A percentile compares a stretch with the other conserved stretches of the same genome.
Evolutionary conservation across 768 basidiomycete species (phyloP).

Genomic region (Strobilomyces dryophilus): DNA sequence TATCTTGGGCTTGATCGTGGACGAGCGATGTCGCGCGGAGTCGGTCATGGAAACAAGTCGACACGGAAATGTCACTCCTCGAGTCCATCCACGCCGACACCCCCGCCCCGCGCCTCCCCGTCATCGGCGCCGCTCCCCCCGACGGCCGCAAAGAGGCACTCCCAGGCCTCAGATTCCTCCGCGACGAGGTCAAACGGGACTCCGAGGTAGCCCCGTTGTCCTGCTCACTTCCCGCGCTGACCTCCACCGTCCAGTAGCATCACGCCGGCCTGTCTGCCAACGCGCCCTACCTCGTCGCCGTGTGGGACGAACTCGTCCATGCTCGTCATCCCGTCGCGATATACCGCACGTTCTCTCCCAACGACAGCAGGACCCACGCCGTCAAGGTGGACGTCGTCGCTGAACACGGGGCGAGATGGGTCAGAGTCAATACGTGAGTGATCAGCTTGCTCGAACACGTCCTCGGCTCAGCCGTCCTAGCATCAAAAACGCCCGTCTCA

Average conservation of each 20-base stretch:
- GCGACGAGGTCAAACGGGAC: conserved; percentile 42
- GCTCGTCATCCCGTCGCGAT: conserved; percentile 59
- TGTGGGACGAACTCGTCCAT: conserved; percentile 74
- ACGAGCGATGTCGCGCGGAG: conserved; percentile 1
- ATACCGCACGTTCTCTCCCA: conserved; percentile 46
- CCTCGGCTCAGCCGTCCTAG: conserved; percentile 35
- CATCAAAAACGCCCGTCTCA: conserved; percentile 69
- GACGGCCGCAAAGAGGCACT: conserved; percentile 13
- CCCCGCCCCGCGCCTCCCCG: conserved; percentile 15
- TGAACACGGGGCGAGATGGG: conserved; percentile 81
- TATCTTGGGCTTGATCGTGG: neutral
- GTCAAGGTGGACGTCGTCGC: conserved; percentile 82
- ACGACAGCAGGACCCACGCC: neutral
- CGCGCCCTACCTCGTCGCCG: conserved; percentile 73
- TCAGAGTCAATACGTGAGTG: conserved; percentile 83
- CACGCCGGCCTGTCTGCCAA: conserved; percentile 33
- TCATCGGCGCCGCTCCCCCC: conserved; percentile 27
- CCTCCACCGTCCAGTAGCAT: too few relatives aligned
- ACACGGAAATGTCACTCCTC: neutral
- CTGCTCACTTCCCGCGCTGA: too few relatives aligned
- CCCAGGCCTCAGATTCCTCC: neutral
- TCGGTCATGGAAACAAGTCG: neutral
- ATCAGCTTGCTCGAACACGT: neutral
- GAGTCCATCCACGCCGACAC: conserved; percentile 17
- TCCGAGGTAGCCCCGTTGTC: conserved; percentile 25